phyloP scores from a whole-genome alignment of 2,329 filamentous ascomycete genomes.

The Fusarium buxicola region DNA sequence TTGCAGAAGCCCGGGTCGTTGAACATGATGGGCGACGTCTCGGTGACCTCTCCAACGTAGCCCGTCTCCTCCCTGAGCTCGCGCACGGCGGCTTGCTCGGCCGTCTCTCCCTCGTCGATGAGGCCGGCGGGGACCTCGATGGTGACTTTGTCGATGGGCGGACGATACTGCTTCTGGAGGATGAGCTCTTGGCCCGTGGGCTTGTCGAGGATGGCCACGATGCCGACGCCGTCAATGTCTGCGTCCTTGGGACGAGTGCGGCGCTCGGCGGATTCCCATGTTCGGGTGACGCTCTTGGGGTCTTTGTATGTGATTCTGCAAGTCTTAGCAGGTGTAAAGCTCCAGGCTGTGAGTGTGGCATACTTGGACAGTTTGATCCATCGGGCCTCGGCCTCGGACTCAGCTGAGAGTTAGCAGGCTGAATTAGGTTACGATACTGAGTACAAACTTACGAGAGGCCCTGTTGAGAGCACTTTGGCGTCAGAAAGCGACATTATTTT shows the following conservation, averaged over 20 bases:
- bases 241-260: constrained; percentile 70
- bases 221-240: constrained; percentile 78
- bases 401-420: not conserved
- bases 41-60: constrained; percentile 66
- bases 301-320: constrained; percentile 72
- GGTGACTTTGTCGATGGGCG: constrained; percentile 67
- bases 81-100: constrained; percentile 70
- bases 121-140: constrained; percentile 75
- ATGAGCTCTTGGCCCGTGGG: constrained; percentile 66
- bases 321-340: constrained; percentile 5
- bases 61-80: constrained; percentile 76
- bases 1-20: constrained; percentile 76
- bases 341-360: not conserved
- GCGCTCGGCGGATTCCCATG: constrained; percentile 81
- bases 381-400: constrained; percentile 65
- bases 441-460: constrained; percentile 55
- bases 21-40: constrained; percentile 74
- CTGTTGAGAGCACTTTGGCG: constrained; percentile 57
- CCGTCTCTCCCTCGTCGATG: constrained; percentile 70
- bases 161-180: constrained; percentile 75
- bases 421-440: not conserved
- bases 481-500: constrained; percentile 55
- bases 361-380: constrained; percentile 72
- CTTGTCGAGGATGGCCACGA: constrained; percentile 74
- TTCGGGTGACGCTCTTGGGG: constrained; percentile 66